Evolutionary conservation across 2,329 filamentous ascomycete species (phyloP), one percentile per base, ranked within the genome.

Genomic region (Aureobasidium subglaciale): DNA sequence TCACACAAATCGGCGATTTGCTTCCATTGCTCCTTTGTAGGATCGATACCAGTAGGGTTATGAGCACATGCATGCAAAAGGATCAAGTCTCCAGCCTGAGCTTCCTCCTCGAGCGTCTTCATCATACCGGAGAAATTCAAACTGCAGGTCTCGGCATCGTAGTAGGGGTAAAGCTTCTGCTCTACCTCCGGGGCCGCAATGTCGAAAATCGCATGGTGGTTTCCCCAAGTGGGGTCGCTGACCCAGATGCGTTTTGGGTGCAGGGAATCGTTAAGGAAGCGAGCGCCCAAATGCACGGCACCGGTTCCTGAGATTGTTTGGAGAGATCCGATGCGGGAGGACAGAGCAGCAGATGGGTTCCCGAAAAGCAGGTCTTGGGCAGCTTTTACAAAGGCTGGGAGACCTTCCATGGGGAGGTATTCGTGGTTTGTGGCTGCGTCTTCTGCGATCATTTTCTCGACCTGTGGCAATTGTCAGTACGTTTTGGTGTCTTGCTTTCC

Each of bases 291-390:
- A 69, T 96, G 91, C 61, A 95, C 84, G 59, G 91, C 91, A 63
- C 91, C 91, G 60, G 91, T 96, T 65, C 91, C 91, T 52, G 91
- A 96, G 74, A 96, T 92, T 66, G 90, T 92, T 76, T 96, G 91
- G 56, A 95, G 71, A 0, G 68, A 70, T 2, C 57, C 63, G 4
- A 68, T 58, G 10, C 60, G 46, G 15, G 46, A 46, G 18, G 37
- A 45, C 3, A 54, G 63, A 52, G 29, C 34, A n/a, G 32, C 38
- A 4, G 57, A 56, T 2, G 42, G 65, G 59, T 35, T 60, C 15
- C 65, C 66, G 18, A 71, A 62, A 9, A 66, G 42, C 3, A 72
- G 57, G 22, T 64, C 42, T 27, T 61, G 60, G 6, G 68, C 65
- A 5, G 40, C 59, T 8, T 59, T 56, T n/a, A 68, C 40, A 74